Conservation (phyloP, 2,329 filamentous ascomycete genomes). For the Neofusicoccum laricinum region DNA sequence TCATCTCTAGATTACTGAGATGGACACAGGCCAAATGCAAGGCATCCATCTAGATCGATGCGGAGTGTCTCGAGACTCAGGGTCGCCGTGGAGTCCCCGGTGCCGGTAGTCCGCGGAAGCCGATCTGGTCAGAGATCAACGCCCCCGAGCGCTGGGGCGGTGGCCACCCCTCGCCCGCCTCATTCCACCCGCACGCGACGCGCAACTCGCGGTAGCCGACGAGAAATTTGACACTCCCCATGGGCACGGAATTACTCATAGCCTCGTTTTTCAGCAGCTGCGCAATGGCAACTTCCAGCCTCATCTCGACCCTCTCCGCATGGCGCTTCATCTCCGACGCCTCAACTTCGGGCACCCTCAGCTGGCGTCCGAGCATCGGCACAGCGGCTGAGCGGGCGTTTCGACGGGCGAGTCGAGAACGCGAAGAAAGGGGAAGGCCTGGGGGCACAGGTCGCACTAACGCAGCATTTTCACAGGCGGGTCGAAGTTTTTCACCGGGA, state of each 20-base stretch:
- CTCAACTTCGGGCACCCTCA: neutral
- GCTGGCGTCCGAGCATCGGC: constrained; percentile 4
- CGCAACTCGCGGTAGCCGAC: neutral
- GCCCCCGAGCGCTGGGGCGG: neutral
- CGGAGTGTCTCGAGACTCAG: neutral
- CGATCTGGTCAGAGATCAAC: constrained; percentile 6
- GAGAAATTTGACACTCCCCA: neutral
- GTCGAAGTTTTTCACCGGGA: neutral
- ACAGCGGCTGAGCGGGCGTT: neutral
- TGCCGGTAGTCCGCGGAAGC: neutral
- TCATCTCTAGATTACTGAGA: neutral
- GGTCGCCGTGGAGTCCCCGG: neutral
- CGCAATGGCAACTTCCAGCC: neutral
- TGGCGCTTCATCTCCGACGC: constrained; percentile 13
- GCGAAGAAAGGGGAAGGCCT: constrained; percentile 3
- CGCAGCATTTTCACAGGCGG: neutral
- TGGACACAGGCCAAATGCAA: constrained; percentile 3
- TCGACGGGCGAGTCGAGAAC: neutral
- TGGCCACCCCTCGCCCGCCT: constrained; percentile 7
- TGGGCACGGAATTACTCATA: constrained; percentile 2
- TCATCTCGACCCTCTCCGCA: constrained; percentile 3
- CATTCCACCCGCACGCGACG: neutral
- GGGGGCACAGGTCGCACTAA: constrained; percentile 12
- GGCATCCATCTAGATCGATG: constrained; percentile 3
- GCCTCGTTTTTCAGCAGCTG: neutral